These are phyloP conservation scores for Wallacemonas collosoma DNA, from an alignment of 208 protist genomes.

Conservation along the genomic window DNA sequence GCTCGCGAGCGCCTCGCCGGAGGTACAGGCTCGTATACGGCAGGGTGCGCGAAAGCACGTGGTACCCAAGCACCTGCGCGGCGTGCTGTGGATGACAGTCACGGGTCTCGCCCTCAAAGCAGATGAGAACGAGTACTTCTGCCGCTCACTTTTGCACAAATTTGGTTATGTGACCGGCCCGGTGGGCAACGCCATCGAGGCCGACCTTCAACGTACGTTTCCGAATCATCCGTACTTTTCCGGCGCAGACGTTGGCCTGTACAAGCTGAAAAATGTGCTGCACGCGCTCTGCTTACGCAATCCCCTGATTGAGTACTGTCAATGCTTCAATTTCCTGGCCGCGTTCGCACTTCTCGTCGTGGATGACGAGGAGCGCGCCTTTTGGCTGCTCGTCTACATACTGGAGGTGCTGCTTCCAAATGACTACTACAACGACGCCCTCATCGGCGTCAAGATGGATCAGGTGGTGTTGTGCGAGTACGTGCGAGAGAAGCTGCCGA, in stretches of 20 bases:
- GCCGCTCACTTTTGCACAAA: slow-evolving; percentile 45
- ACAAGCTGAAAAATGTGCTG: slow-evolving; percentile 63
- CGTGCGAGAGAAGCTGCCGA: slow-evolving; percentile 45
- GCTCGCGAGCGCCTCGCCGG: slow-evolving; percentile 42
- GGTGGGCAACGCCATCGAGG: slow-evolving; percentile 45
- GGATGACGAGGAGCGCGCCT: slow-evolving; percentile 69
- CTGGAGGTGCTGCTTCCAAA: slow-evolving; percentile 71
- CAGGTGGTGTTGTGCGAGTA: slow-evolving; percentile 52
- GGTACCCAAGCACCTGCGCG: slow-evolving; percentile 52
- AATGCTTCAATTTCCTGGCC: slow-evolving; percentile 79
- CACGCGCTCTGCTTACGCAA: slow-evolving; percentile 82
- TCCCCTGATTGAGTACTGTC: slow-evolving; percentile 78
- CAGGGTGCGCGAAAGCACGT: slow-evolving; percentile 29
- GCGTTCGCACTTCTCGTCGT: slow-evolving; percentile 60
- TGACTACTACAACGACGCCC: slow-evolving; percentile 66
- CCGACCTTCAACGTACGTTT: slow-evolving; percentile 74
- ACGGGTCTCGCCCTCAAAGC: slow-evolving; percentile 63
- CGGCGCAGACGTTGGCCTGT: slow-evolving; percentile 45
- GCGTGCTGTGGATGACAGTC: slow-evolving; percentile 72
- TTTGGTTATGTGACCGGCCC: slow-evolving; percentile 52
- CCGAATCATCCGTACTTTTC: slow-evolving; percentile 73
- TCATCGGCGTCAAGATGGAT: slow-evolving; percentile 69
- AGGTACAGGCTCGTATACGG: slow-evolving; percentile 38
- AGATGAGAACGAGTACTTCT: slow-evolving; percentile 81
- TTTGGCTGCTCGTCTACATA: slow-evolving; percentile 64